A percentile compares a stretch with the other conserved stretches of the same genome.
Conservation (phyloP, 371 early-diverging fungal species). For the Lichtheimia ornata region DNA sequence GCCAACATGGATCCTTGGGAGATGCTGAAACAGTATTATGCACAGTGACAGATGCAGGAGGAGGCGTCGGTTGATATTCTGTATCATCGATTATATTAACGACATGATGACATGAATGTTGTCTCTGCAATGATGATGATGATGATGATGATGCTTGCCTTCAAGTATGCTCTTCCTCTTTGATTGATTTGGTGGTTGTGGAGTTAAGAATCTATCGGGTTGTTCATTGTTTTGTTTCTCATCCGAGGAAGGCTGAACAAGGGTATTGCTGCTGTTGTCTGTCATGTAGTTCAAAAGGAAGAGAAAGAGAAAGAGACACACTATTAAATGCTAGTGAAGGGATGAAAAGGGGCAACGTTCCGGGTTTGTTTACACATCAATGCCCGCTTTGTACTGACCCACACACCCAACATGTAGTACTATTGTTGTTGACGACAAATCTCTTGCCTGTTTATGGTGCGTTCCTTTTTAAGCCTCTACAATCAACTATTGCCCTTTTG, state of each 20-base stretch:
- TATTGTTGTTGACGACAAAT: too few species aligned
- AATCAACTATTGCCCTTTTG: too few species aligned
- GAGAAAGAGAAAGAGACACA: too few species aligned
- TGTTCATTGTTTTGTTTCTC: constrained; percentile 1
- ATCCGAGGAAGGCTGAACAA: background rate
- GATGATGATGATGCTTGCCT: background rate
- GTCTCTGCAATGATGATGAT: background rate
- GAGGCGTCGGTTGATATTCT: constrained; percentile 18
- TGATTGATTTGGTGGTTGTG: background rate
- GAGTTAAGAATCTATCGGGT: constrained; percentile 2
- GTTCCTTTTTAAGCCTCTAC: too few species aligned
- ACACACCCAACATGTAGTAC: too few species aligned
- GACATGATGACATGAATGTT: background rate
- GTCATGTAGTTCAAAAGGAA: too few species aligned
- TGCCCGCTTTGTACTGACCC: too few species aligned
- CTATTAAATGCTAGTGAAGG: too few species aligned
- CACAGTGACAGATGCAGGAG: constrained; percentile 16
- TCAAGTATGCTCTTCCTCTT: background rate
- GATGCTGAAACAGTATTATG: constrained; percentile 13
- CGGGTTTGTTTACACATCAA: too few species aligned
- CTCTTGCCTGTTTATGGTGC: too few species aligned
- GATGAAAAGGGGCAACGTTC: too few species aligned
- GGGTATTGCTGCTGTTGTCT: too few species aligned
- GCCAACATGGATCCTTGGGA: constrained; percentile 17
- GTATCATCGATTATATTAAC: background rate